Evolutionary conservation across 2,329 filamentous ascomycete species (phyloP).

Genomic region (Ophiostoma novo-ulmi): DNA sequence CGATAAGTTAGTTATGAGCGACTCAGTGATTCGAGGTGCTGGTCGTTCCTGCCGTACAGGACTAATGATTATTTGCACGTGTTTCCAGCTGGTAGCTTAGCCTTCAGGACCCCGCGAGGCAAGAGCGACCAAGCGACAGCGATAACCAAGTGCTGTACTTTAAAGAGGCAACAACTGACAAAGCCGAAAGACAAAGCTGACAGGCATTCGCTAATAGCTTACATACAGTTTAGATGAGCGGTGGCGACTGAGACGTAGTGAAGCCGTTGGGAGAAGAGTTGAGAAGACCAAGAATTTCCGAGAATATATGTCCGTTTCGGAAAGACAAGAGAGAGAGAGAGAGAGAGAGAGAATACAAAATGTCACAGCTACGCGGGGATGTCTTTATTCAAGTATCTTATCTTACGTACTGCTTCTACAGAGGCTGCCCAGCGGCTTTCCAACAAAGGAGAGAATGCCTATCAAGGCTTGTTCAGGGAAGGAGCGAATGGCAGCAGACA

Average conservation of each 20-base stretch:
- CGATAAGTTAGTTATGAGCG: neutral
- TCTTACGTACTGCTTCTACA: no score
- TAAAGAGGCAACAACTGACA: neutral
- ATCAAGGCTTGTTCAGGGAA: neutral
- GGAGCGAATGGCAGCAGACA: slow-evolving; percentile 1
- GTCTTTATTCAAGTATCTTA: neutral
- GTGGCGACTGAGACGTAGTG: neutral
- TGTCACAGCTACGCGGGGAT: neutral
- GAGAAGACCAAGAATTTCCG: neutral
- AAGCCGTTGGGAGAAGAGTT: neutral
- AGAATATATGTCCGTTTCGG: neutral
- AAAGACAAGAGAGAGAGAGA: neutral
- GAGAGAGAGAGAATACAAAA: neutral
- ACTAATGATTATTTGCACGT: neutral
- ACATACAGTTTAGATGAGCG: neutral
- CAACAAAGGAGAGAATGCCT: neutral
- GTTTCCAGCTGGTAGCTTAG: neutral
- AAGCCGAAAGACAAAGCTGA: neutral
- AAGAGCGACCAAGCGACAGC: neutral
- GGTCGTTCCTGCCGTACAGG: neutral
- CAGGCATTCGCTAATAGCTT: neutral
- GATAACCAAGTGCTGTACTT: neutral
- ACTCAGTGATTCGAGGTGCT: neutral
- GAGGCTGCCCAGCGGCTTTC: neutral
- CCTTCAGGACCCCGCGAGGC: neutral